Conservation (phyloP, 2,329 filamentous ascomycete species). For the Diaporthe citriasiana region DNA sequence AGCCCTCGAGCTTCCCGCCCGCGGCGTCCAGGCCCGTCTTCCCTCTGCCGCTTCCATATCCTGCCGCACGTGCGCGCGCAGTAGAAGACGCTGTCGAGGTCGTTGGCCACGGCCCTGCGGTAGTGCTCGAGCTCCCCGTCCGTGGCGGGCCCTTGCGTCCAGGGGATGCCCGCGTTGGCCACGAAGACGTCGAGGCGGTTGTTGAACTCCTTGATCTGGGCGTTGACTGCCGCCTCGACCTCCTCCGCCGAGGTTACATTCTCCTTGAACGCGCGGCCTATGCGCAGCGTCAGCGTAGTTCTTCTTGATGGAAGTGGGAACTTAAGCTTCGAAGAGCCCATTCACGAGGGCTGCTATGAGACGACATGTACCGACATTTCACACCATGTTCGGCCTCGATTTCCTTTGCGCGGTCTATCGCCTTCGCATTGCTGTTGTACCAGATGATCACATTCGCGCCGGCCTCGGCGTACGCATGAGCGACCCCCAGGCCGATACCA, state of each 20-base stretch:
- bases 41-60: slow-evolving; percentile 79
- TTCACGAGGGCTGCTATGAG: background rate
- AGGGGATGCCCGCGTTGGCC: slow-evolving; percentile 83
- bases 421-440: slow-evolving; percentile 79
- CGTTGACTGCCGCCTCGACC: slow-evolving; percentile 65
- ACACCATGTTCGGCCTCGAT: slow-evolving; percentile 77
- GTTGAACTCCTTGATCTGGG: slow-evolving; percentile 76
- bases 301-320: no score
- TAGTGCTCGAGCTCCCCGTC: slow-evolving; percentile 39
- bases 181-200: slow-evolving; percentile 83
- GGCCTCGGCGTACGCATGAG: slow-evolving; percentile 75
- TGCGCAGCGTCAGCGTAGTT: background rate
- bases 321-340: background rate
- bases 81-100: slow-evolving; percentile 84
- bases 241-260: slow-evolving; percentile 68
- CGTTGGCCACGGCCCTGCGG: slow-evolving; percentile 73
- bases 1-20: slow-evolving; percentile 73
- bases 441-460: slow-evolving; percentile 80
- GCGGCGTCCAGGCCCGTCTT: slow-evolving; percentile 74
- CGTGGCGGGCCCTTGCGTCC: slow-evolving; percentile 72
- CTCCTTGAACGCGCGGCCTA: slow-evolving; percentile 74
- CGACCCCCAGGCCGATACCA: slow-evolving; percentile 77
- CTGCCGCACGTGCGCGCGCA: slow-evolving; percentile 78
- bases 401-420: slow-evolving; percentile 71
- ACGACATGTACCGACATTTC: slow-evolving; percentile 65